phyloP scores from a whole-genome alignment of 2,329 filamentous ascomycete genomes.

The Penicillium sp. region DNA sequence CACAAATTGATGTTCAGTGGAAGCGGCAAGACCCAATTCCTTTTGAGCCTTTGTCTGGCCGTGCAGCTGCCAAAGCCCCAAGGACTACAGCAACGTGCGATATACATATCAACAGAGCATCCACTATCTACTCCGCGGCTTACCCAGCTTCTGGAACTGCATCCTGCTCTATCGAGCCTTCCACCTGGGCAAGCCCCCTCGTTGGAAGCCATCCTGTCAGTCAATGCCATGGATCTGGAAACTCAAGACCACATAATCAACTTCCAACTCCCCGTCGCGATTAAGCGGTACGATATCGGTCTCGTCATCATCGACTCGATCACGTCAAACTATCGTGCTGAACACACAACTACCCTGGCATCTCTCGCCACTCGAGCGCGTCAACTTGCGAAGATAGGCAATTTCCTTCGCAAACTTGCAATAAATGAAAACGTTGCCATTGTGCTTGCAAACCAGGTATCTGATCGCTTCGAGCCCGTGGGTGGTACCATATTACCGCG shows the following conservation, averaged over 20 bases:
- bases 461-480: slow-evolving; percentile 70
- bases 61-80: slow-evolving; percentile 76
- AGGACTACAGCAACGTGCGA: slow-evolving; percentile 70
- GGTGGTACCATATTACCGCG: background rate
- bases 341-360: slow-evolving; percentile 56
- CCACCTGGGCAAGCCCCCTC: slow-evolving; percentile 56
- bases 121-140: slow-evolving; percentile 80
- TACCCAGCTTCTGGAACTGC: slow-evolving; percentile 70
- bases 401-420: slow-evolving; percentile 74
- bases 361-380: slow-evolving; percentile 72
- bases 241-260: slow-evolving; percentile 92
- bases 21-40: slow-evolving; percentile 91
- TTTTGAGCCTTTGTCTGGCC: slow-evolving; percentile 80
- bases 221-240: slow-evolving; percentile 85
- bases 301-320: slow-evolving; percentile 88
- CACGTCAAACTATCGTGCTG: slow-evolving; percentile 91
- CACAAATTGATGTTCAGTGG: slow-evolving; percentile 56
- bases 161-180: slow-evolving; percentile 61
- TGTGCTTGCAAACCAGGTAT: slow-evolving; percentile 93
- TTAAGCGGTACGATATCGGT: slow-evolving; percentile 73
- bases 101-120: slow-evolving; percentile 95
- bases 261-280: slow-evolving; percentile 86
- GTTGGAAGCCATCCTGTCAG: slow-evolving; percentile 75
- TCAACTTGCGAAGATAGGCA: slow-evolving; percentile 74
- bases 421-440: slow-evolving; percentile 74